Evolutionary conservation across 2,329 filamentous ascomycete genomes (phyloP).

Genomic region (Nemania diffusa): DNA sequence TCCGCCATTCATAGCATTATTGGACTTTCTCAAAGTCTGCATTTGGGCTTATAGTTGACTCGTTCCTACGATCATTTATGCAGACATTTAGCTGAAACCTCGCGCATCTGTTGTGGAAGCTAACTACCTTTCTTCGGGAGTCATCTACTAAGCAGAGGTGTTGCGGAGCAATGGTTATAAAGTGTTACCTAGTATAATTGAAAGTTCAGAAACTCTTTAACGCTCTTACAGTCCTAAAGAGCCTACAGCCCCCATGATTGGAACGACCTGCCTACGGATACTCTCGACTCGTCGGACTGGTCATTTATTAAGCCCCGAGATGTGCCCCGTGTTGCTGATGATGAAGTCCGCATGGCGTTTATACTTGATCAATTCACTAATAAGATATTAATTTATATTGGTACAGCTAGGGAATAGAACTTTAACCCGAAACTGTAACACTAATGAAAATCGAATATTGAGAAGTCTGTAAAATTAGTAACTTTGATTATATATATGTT

Average conservation of each 20-base stretch:
- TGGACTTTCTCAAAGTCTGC: slow-evolving; percentile 66
- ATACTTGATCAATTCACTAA: too few species aligned
- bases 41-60: slow-evolving; percentile 59
- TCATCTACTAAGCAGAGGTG: slow-evolving; percentile 53
- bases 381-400: too few species aligned
- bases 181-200: slow-evolving; percentile 75
- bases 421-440: too few species aligned
- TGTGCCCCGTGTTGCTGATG: slow-evolving; percentile 62
- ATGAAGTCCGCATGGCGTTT: slow-evolving; percentile 61
- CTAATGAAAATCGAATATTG: too few species aligned
- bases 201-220: slow-evolving; percentile 80
- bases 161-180: slow-evolving; percentile 67
- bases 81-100: slow-evolving; percentile 75
- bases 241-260: too few species aligned
- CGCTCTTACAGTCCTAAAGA: slow-evolving; percentile 54
- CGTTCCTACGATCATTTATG: slow-evolving; percentile 67
- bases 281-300: slow-evolving; percentile 78
- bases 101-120: slow-evolving; percentile 68
- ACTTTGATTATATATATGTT: too few species aligned
- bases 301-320: slow-evolving; percentile 75
- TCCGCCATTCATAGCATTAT: slow-evolving; percentile 66
- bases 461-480: too few species aligned
- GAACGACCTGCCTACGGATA: slow-evolving; percentile 73
- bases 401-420: too few species aligned
- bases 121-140: slow-evolving; percentile 66